phyloP scores from a whole-genome alignment of 768 basidiomycete species.

The Dentipellis fragilis region DNA sequence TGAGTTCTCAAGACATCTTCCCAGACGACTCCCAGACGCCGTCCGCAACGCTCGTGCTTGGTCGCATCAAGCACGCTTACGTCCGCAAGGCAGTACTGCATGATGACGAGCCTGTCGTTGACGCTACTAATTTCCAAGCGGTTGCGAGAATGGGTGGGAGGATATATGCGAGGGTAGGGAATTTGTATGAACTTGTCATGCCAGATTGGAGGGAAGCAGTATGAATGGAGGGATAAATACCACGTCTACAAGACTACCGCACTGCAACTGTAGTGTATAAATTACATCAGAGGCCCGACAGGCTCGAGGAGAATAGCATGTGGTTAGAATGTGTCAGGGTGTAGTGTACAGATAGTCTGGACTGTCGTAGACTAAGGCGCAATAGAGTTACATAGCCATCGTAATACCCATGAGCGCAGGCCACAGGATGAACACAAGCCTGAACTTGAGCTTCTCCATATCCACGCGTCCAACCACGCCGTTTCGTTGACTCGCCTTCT shows the following conservation, averaged over 20 bases:
- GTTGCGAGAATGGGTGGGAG: slow-evolving; percentile 47
- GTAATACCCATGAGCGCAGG: slow-evolving; percentile 4
- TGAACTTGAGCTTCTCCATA: slow-evolving; percentile 5
- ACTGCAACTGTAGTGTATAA: too few relatives aligned
- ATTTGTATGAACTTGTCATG: slow-evolving; percentile 37
- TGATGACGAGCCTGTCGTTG: slow-evolving; percentile 30
- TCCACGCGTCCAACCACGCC: not conserved
- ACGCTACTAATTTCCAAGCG: slow-evolving; percentile 37
- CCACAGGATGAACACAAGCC: slow-evolving; percentile 5
- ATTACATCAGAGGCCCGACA: too few relatives aligned
- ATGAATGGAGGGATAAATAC: too few relatives aligned
- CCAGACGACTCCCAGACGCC: slow-evolving; percentile 26
- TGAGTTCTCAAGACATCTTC: slow-evolving; percentile 38
- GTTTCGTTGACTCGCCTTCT: not conserved
- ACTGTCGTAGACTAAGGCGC: too few relatives aligned
- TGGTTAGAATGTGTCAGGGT: too few relatives aligned
- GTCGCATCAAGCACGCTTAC: slow-evolving; percentile 45
- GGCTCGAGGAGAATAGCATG: too few relatives aligned
- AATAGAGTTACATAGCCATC: not conserved
- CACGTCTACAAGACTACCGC: too few relatives aligned
- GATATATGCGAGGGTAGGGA: slow-evolving; percentile 37
- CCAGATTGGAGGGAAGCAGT: slow-evolving; percentile 24
- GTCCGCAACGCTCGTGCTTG: slow-evolving; percentile 39
- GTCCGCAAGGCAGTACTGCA: slow-evolving; percentile 39
- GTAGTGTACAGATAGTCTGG: too few relatives aligned